phyloP scores from a whole-genome alignment of 176 grass and related monocot genomes.

The Cocos nucifera region DNA sequence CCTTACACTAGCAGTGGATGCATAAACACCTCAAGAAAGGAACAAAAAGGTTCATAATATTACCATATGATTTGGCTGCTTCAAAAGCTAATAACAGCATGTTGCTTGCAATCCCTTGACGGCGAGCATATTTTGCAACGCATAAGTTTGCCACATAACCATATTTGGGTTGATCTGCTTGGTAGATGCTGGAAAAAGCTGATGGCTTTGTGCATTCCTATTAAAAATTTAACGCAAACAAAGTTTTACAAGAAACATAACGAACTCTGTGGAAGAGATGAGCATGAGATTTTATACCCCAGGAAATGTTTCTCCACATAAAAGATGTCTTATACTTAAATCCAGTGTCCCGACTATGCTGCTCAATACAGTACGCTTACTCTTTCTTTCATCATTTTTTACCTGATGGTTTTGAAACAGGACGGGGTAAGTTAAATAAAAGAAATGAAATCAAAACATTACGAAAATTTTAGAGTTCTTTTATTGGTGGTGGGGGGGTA shows the following conservation, averaged over 20 bases:
- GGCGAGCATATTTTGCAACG: conserved; percentile 59
- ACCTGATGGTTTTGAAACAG: conserved; percentile 36
- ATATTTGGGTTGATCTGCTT: conserved; percentile 52
- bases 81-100: conserved; percentile 62
- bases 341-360: conserved; percentile 68
- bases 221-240: conserved; percentile 1
- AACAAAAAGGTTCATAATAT: conserved; percentile 10
- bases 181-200: conserved; percentile 34
- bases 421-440: background rate
- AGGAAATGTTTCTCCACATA: conserved; percentile 59
- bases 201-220: conserved; percentile 42
- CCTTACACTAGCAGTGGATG: background rate
- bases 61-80: conserved; percentile 53
- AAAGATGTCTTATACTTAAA: conserved; percentile 54
- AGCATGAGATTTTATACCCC: conserved; percentile 23
- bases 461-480: background rate
- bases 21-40: background rate
- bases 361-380: conserved; percentile 48
- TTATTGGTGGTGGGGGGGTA: no score
- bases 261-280: no score
- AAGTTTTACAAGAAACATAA: no score
- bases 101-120: conserved; percentile 64
- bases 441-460: background rate
- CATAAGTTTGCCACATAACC: conserved; percentile 66
- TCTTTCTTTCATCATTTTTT: conserved; percentile 41